Evolutionary conservation across 371 early-diverging fungal genomes (phyloP).

Genomic region (Mortierella sp.): DNA sequence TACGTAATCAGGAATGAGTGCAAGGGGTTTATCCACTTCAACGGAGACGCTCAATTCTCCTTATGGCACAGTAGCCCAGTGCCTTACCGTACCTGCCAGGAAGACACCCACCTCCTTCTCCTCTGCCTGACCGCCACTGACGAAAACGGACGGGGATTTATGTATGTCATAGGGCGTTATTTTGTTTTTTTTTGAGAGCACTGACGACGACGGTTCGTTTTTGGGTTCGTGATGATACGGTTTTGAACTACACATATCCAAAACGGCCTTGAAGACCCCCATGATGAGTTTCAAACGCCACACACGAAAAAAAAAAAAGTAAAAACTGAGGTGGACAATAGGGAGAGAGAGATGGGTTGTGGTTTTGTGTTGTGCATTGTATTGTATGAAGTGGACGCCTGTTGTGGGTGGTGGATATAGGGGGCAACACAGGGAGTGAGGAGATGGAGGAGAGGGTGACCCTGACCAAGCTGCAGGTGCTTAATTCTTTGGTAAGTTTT

Average conservation of each 20-base stretch:
- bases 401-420: too few relatives aligned
- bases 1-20: constrained; percentile 1
- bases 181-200: neutral
- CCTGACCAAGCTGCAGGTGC: neutral
- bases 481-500: neutral
- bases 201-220: constrained; percentile 1
- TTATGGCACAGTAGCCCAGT: neutral
- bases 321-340: neutral
- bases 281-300: constrained; percentile 1
- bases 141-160: neutral
- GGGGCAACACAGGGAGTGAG: neutral
- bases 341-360: neutral
- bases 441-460: neutral
- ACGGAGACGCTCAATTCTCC: neutral
- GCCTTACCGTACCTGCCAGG: neutral
- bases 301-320: neutral
- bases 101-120: too few relatives aligned
- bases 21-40: neutral
- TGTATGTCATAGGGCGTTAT: neutral
- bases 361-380: neutral
- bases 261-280: neutral
- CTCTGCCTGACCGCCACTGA: too few relatives aligned
- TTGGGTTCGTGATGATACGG: neutral
- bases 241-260: neutral
- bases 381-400: too few relatives aligned